Evolutionary conservation across 257 asterid species (phyloP).

Genomic region (Misopates orontium): DNA sequence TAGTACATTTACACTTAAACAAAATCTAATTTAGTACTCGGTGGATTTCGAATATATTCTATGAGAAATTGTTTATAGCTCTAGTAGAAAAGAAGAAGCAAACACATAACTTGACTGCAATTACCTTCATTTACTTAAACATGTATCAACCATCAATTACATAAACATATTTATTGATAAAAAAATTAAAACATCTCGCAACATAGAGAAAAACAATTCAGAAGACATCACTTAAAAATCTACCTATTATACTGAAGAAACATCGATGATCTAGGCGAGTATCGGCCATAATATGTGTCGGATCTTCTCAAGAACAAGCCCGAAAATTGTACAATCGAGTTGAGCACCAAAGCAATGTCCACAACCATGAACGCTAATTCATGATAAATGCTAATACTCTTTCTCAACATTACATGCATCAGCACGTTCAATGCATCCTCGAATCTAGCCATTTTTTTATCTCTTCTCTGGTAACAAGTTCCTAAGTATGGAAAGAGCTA

Average conservation of each 20-base stretch:
- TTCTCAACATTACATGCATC: constrained; percentile 10
- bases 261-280: constrained; percentile 4
- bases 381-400: constrained; percentile 7
- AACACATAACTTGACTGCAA: no score
- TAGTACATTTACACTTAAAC: no score
- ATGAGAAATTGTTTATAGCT: no score
- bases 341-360: constrained; percentile 7
- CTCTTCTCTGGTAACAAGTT: background rate
- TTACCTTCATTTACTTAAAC: background rate
- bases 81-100: no score
- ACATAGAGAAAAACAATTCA: background rate
- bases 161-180: background rate
- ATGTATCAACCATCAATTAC: background rate
- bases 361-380: constrained; percentile 12
- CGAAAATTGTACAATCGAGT: constrained; percentile 11
- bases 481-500: background rate
- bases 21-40: no score
- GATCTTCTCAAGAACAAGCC: background rate
- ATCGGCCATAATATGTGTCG: background rate
- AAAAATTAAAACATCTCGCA: background rate
- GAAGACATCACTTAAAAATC: background rate
- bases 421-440: constrained; percentile 5
- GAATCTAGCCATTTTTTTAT: constrained; percentile 13
- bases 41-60: no score
- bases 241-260: constrained; percentile 7